Evolutionary conservation across 139 green algal genomes (phyloP).

Genomic region (Mesotaenium endlicherianum): DNA sequence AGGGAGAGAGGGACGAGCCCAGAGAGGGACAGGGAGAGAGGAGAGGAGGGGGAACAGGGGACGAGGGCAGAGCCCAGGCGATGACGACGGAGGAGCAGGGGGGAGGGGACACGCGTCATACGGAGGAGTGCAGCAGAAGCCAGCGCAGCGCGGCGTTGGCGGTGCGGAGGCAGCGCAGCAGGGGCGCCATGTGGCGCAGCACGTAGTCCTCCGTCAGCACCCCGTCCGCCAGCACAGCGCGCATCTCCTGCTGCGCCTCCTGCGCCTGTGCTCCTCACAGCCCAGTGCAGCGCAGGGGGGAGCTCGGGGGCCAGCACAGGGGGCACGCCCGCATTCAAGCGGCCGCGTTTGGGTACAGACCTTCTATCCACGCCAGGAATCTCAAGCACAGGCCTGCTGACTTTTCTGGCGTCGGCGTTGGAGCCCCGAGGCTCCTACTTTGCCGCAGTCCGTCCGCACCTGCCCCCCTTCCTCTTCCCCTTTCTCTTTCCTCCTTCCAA

Average conservation of each 20-base stretch:
- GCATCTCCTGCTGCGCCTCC: background rate
- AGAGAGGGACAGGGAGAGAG: background rate
- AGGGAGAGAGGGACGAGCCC: background rate
- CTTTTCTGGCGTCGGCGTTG: too few relatives aligned
- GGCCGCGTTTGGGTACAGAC: too few relatives aligned
- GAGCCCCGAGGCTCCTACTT: too few relatives aligned
- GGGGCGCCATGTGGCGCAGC: background rate
- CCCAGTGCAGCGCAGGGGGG: too few relatives aligned
- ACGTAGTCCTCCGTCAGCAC: background rate
- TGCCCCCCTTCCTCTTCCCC: too few relatives aligned
- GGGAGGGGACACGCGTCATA: background rate
- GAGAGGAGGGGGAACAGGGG: background rate
- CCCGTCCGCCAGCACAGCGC: background rate
- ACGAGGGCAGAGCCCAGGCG: background rate
- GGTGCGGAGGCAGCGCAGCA: background rate
- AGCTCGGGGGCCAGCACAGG: too few relatives aligned
- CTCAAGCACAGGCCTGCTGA: too few relatives aligned
- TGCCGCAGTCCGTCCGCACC: too few relatives aligned
- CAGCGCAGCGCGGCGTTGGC: conserved; percentile 12
- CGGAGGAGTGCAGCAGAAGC: background rate
- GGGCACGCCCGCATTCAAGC: too few relatives aligned
- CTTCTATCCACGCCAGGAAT: too few relatives aligned
- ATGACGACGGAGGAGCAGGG: background rate
- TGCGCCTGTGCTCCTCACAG: too few relatives aligned
- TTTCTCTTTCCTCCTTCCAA: too few relatives aligned